Conservation (phyloP, 1,139 yeast genomes). For the Candida glucosophila region DNA sequence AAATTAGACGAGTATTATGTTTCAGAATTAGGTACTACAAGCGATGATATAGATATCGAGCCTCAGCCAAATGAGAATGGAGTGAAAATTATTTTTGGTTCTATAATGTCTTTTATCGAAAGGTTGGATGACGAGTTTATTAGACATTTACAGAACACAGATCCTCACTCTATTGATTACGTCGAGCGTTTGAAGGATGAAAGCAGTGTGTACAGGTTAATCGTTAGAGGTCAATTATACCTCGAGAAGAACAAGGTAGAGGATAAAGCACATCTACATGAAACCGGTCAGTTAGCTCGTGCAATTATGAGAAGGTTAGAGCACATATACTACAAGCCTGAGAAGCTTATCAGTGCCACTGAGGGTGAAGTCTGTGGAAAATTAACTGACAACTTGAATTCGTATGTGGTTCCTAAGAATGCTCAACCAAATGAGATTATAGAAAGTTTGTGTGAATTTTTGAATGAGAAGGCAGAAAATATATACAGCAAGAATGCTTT, state of each 20-base stretch:
- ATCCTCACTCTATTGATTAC: conserved; percentile 93
- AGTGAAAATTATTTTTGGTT: conserved; percentile 69
- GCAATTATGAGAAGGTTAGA: conserved; percentile 80
- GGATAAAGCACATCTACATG: conserved; percentile 24
- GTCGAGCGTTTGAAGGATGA: conserved; percentile 88
- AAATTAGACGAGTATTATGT: conserved; percentile 55
- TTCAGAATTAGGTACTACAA: conserved; percentile 64
- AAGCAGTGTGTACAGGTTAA: conserved; percentile 60
- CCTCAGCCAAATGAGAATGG: conserved; percentile 64
- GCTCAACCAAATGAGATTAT: conserved; percentile 40
- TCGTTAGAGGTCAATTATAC: conserved; percentile 81
- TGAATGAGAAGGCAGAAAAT: conserved; percentile 59
- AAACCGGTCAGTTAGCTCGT: conserved; percentile 63
- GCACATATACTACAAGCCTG: conserved; percentile 89
- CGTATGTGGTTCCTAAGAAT: conserved; percentile 24
- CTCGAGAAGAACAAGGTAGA: conserved; percentile 57
- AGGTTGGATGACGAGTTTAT: conserved; percentile 93
- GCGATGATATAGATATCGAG: conserved; percentile 75
- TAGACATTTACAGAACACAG: conserved; percentile 77
- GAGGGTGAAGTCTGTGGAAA: conserved; percentile 68
- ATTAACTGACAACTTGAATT: conserved; percentile 18
- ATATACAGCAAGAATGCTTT: conserved; percentile 76
- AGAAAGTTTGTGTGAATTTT: conserved; percentile 54
- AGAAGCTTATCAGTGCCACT: conserved; percentile 56
- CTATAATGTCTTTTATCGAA: conserved; percentile 79